Base-by-base conservation (phyloP, 108 stramenopile genomes). In the Stephanodiscus minutulus region DNA sequence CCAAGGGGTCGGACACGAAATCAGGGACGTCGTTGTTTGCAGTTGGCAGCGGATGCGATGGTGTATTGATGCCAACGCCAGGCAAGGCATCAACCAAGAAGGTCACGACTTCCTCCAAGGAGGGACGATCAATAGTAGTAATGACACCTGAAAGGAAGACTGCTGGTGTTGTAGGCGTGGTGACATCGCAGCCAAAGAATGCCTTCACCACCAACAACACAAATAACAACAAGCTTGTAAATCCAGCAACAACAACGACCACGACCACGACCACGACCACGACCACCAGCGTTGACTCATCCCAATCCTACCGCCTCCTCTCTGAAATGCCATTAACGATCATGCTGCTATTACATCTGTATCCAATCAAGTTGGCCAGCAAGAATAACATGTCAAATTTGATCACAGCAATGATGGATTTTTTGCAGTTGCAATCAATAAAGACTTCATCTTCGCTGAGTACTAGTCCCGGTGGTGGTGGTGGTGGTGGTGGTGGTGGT, bases 281-380 rank as follows among this genome's bases (percentile, higher is more conserved):
- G 59, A 25, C 56, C n/a, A 21, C 22, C 69, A n/a, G 12, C 54
- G 36, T 86, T 3, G 61, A 74, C 56, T 86, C 94, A 4, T 83
- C 74, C 25, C 52, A 79, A 13, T 96, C 96, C 9, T 92, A 90
- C 70, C 83, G 91, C 39, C 92, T 97, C 0, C 56, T 98, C 60
- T 88, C 91, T 7, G 98, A 98, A 82, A 89, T 92, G 64, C 96
- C 96, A 7, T 74, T 97, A 54, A 87, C 89, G 58, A 90, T 95
- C 55, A 97, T 96, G 90, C 79, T 97, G 7, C 83, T 97, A 62
- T 96, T 98, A 64, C 95, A 96, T 64, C 79, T 97, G 33, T 97
- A 95, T 76, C 94, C 92, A 4, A 74, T 28, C 36, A 91, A 85
- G 33, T 91, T 86, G 69, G 73, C 60, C 84, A 88, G 61, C 66